Conservation (phyloP, 768 basidiomycete species). For the Phlegmacium glaucopus region DNA sequence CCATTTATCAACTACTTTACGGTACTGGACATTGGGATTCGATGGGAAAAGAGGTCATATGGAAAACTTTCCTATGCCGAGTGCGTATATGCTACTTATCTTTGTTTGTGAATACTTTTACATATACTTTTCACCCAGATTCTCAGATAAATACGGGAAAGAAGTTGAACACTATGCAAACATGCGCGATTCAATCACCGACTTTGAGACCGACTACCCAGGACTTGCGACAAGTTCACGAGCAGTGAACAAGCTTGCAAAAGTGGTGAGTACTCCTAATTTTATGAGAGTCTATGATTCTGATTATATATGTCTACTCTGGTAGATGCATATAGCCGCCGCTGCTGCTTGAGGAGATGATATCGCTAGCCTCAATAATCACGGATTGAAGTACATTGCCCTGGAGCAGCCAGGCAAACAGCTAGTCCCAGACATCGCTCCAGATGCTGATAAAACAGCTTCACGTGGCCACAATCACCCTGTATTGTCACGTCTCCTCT, state of each 20-base stretch:
- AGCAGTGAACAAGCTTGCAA: background rate
- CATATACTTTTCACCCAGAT: background rate
- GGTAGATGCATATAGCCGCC: slow-evolving; percentile 2
- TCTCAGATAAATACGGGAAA: background rate
- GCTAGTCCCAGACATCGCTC: slow-evolving; percentile 2
- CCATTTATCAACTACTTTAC: background rate
- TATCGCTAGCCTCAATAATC: slow-evolving; percentile 3
- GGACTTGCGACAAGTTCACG: background rate
- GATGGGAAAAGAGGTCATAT: background rate
- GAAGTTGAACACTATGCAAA: background rate
- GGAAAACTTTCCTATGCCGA: background rate
- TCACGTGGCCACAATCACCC: slow-evolving; percentile 10
- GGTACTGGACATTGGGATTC: background rate
- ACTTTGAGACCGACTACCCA: background rate
- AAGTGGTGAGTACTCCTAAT: background rate
- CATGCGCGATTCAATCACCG: background rate
- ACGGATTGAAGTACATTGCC: slow-evolving; percentile 2
- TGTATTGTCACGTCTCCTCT: slow-evolving; percentile 6
- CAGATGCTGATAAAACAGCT: background rate
- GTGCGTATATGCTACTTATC: background rate
- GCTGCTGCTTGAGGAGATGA: slow-evolving; percentile 5
- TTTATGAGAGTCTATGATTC: background rate
- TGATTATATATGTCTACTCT: background rate
- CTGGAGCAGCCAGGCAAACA: slow-evolving; percentile 2
- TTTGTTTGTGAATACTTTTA: background rate